phyloP scores from a whole-genome alignment of 768 basidiomycete genomes.

The Russula emetica region DNA sequence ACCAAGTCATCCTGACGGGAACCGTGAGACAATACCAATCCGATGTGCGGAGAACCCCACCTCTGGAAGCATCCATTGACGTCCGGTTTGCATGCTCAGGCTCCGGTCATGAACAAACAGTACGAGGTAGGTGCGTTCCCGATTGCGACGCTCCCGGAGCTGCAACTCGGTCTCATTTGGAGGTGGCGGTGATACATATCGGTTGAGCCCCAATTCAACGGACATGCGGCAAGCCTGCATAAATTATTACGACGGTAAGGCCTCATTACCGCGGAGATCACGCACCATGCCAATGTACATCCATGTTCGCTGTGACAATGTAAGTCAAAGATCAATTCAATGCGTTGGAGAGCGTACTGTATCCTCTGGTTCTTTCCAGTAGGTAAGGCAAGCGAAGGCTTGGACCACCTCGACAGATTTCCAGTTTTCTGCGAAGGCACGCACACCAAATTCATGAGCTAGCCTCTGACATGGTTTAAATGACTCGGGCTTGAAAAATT shows the following conservation, averaged over 20 bases:
- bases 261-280: constrained; percentile 13
- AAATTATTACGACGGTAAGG: constrained; percentile 2
- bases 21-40: constrained; percentile 15
- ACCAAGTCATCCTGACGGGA: constrained; percentile 59
- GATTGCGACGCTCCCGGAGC: constrained; percentile 70
- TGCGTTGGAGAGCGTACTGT: constrained; percentile 45
- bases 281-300: constrained; percentile 81
- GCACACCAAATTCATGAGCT: constrained; percentile 67
- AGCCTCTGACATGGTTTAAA: constrained; percentile 68
- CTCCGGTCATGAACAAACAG: constrained; percentile 84
- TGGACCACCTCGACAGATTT: constrained; percentile 85
- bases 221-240: constrained; percentile 81
- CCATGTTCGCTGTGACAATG: constrained; percentile 63
- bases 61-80: constrained; percentile 86
- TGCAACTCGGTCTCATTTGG: constrained; percentile 61
- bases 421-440: constrained; percentile 74
- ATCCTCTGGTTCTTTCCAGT: constrained; percentile 88
- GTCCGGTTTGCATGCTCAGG: constrained; percentile 80
- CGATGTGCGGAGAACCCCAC: constrained; percentile 29
- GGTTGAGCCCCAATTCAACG: constrained; percentile 76
- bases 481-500: constrained; percentile 69
- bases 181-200: constrained; percentile 53
- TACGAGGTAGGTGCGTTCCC: constrained; percentile 82
- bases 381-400: constrained; percentile 82
- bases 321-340: constrained; percentile 1